Evolutionary conservation across 805 yeast genomes (phyloP).

Genomic region (Tetrapisispora phaffii): DNA sequence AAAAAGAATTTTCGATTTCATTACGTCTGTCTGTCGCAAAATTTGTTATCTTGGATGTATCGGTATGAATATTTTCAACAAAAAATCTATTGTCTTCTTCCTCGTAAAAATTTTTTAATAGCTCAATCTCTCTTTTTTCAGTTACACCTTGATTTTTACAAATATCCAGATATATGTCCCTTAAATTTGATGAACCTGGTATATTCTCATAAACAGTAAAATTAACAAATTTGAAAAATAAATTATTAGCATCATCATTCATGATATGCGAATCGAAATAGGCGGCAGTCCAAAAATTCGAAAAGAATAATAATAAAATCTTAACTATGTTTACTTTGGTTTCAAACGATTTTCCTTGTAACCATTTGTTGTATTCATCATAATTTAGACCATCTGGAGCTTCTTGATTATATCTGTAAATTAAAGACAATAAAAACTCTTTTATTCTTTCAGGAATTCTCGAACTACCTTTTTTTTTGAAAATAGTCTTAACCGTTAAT

Average conservation of each 20-base stretch:
- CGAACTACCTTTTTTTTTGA: not conserved
- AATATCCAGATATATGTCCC: constrained; percentile 2
- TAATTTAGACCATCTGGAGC: constrained; percentile 85
- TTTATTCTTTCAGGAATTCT: constrained; percentile 39
- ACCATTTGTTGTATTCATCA: constrained; percentile 74
- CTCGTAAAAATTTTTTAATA: not conserved
- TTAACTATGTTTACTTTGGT: constrained; percentile 57
- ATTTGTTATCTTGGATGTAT: not conserved
- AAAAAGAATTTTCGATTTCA: not conserved
- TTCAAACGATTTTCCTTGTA: constrained; percentile 56
- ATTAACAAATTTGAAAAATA: constrained; percentile 13
- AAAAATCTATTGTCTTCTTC: constrained; percentile 1
- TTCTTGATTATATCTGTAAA: constrained; percentile 54
- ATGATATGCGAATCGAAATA: constrained; percentile 40
- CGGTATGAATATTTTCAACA: not conserved
- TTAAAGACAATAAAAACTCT: constrained; percentile 49
- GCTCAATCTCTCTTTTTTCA: constrained; percentile 8
- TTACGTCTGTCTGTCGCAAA: not conserved
- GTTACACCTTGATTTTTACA: constrained; percentile 31
- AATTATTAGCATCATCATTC: constrained; percentile 13
- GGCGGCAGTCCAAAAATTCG: constrained; percentile 58
- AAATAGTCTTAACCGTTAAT: constrained; percentile 64
- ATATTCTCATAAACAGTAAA: constrained; percentile 36
- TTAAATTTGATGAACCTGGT: constrained; percentile 35
- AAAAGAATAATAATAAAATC: constrained; percentile 55